These are phyloP conservation scores for Colletotrichum camelliae DNA, from an alignment of 2,329 filamentous ascomycete genomes.

Conservation along the genomic window DNA sequence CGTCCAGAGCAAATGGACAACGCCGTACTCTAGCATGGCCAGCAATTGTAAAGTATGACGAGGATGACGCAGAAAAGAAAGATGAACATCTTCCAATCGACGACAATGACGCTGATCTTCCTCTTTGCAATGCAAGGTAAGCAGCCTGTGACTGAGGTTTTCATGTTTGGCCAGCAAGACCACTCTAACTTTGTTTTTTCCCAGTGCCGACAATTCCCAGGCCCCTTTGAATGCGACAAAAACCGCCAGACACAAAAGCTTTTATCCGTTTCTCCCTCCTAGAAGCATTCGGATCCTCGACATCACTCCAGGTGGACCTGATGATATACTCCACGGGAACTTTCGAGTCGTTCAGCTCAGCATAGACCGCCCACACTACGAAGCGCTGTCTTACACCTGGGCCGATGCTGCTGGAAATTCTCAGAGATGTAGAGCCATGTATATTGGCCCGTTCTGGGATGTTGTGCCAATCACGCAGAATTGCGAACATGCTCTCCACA, in stretches of 20 bases:
- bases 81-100: too few relatives aligned
- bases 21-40: neutral
- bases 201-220: too few relatives aligned
- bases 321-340: neutral
- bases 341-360: neutral
- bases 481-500: neutral
- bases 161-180: too few relatives aligned
- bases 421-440: neutral
- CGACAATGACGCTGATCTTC: too few relatives aligned
- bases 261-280: fast-evolving
- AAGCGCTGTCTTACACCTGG: neutral
- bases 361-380: fast-evolving
- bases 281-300: neutral
- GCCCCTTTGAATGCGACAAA: too few relatives aligned
- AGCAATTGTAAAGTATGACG: neutral
- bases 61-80: too few relatives aligned
- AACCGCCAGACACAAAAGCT: too few relatives aligned
- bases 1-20: too few relatives aligned
- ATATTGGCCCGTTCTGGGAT: neutral
- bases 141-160: too few relatives aligned
- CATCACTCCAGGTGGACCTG: fast-evolving
- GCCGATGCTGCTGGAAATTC: fast-evolving
- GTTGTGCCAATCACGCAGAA: neutral
- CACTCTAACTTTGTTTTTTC: too few relatives aligned
- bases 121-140: too few relatives aligned